Evolutionary conservation across 371 early-diverging fungal genomes (phyloP).

Genomic region (Mucor saturninus): DNA sequence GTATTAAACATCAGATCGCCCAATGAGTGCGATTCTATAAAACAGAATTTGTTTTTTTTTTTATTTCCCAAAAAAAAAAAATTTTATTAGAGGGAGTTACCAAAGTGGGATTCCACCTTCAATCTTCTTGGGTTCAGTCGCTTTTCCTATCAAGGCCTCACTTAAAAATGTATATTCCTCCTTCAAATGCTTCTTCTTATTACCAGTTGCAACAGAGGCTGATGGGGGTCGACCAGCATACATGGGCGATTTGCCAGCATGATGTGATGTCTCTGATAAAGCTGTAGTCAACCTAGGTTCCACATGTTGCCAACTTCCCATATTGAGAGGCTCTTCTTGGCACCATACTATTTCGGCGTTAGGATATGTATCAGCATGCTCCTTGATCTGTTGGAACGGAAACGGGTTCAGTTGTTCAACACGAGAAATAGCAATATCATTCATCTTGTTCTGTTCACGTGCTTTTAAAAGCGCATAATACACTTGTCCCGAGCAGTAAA

Average conservation of each 20-base stretch:
- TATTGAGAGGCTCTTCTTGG: slow-evolving; percentile 96
- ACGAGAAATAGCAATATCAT: slow-evolving; percentile 90
- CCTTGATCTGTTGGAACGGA: slow-evolving; percentile 90
- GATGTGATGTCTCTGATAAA: slow-evolving; percentile 70
- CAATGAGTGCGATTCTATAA: too few relatives aligned
- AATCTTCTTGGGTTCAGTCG: slow-evolving; percentile 66
- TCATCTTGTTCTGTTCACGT: slow-evolving; percentile 83
- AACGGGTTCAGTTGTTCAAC: slow-evolving; percentile 95
- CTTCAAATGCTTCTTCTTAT: slow-evolving; percentile 94
- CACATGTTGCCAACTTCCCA: slow-evolving; percentile 91
- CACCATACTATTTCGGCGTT: slow-evolving; percentile 90
- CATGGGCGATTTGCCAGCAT: slow-evolving; percentile 68
- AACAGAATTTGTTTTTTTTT: neutral
- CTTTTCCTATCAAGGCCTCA: slow-evolving; percentile 83
- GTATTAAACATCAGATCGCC: slow-evolving; percentile 1
- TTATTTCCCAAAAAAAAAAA: neutral
- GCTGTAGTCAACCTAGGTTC: slow-evolving; percentile 85
- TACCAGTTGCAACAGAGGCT: slow-evolving; percentile 95
- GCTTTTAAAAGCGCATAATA: slow-evolving; percentile 91
- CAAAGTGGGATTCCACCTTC: slow-evolving; percentile 75
- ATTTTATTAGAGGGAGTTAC: slow-evolving; percentile 28
- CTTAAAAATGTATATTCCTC: slow-evolving; percentile 87
- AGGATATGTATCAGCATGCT: slow-evolving; percentile 87
- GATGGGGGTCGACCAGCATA: slow-evolving; percentile 93
- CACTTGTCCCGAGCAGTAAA: slow-evolving; percentile 95